A percentile compares a stretch with the other conserved stretches of the same genome.
phyloP scores from a whole-genome alignment of 1,139 yeast species.

The Hanseniaspora uvarum region DNA sequence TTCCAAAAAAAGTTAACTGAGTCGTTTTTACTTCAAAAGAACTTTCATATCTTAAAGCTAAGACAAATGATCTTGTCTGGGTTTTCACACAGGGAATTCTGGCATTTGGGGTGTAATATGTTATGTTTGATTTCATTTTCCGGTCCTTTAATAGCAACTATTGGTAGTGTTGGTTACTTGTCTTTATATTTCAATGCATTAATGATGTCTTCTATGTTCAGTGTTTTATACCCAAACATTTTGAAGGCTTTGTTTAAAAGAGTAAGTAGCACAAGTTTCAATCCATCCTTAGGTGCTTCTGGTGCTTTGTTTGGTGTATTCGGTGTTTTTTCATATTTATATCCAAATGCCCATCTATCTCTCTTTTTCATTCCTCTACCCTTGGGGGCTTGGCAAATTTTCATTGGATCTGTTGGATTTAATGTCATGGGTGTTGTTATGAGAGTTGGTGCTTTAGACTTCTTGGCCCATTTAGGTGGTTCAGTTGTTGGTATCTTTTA shows the following conservation, averaged over 20 bases:
- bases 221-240: constrained; percentile 57
- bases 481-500: constrained; percentile 62
- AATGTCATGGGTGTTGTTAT: constrained; percentile 62
- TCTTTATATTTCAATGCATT: constrained; percentile 70
- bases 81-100: constrained; percentile 73
- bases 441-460: constrained; percentile 75
- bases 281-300: constrained; percentile 77
- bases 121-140: constrained; percentile 80
- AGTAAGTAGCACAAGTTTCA: constrained; percentile 32
- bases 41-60: constrained; percentile 42
- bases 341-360: constrained; percentile 70
- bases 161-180: constrained; percentile 64
- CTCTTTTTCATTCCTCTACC: constrained; percentile 80
- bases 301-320: constrained; percentile 82
- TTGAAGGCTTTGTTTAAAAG: constrained; percentile 32
- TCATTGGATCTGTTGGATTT: constrained; percentile 62
- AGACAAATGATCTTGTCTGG: constrained; percentile 72
- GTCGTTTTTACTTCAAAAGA: constrained; percentile 40
- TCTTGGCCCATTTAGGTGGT: constrained; percentile 91
- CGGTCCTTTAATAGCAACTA: constrained; percentile 49
- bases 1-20: constrained; percentile 27
- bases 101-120: constrained; percentile 80
- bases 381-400: constrained; percentile 80
- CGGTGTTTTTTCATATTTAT: constrained; percentile 68
- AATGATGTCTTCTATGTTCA: constrained; percentile 62